Evolutionary conservation across 768 basidiomycete species (phyloP), one percentile per base, ranked within the genome.

Genomic region (Rhizopogon vinicolor): DNA sequence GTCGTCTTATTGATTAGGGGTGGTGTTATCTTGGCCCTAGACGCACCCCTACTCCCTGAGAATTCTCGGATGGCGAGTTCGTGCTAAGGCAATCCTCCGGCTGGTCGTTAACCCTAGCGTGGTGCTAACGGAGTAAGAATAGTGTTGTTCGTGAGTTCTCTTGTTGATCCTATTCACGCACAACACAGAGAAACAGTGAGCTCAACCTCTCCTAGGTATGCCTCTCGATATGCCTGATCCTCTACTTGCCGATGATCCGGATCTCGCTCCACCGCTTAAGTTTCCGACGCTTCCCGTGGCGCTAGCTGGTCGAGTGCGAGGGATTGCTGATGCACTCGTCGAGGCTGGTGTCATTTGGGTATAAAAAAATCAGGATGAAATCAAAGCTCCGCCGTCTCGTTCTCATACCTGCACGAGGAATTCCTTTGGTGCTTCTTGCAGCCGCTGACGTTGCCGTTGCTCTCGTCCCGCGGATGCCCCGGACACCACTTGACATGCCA

Each of bases 391-490:
- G 19, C 14, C 7, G 48, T 25, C 35, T 16, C 22, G 35, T 25
- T 49, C 9, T 9, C 48, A 37, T 63, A 80, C 79, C 74, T 63
- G 69, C 62, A 58, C 70, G 73, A 29, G 74, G 59, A 61, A 28
- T 63, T 75, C 61, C 77, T 73, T 58, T 72, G 67, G 39, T 77
- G 81, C 55, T 83, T 79, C 74, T 68, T 25, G 68, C 62, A 3
- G 68, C 70, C 10, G 68, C 69, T 12, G 67, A 78, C 75, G 82
- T 83, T 46, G 51, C 66, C 12, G 82, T 87, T 1, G 83, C 86
- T 43, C 84, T 77, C 5, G 84, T 92, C 3, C 87, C 89, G 52
- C 87, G 79, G 31, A 89, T 84, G 7, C 89, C 89, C 62, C 86
- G 71, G 3, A 89, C 80, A 14, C 82, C 80, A 35, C 87, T 86